These are phyloP conservation scores for Aspergillus quadricinctus DNA, from an alignment of 2,329 filamentous ascomycete genomes.

Conservation along the genomic window DNA sequence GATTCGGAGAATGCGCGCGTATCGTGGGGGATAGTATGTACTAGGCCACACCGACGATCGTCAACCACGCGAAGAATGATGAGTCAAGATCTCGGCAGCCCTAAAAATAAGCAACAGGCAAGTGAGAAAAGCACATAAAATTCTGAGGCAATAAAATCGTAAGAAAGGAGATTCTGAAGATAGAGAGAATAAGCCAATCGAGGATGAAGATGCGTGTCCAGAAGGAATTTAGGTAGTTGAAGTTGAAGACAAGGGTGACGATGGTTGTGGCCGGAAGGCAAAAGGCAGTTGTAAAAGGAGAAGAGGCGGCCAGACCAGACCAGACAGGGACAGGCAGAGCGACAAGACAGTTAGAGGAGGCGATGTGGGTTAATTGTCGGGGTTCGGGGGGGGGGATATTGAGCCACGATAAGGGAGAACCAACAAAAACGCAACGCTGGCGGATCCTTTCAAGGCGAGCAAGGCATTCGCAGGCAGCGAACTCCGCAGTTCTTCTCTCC, in stretches of 20 bases:
- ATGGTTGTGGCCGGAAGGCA: neutral
- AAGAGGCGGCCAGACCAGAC: conserved; percentile 5
- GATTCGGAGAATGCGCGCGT: conserved; percentile 16
- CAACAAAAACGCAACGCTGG: neutral
- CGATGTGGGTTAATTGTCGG: neutral
- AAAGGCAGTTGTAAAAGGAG: conserved; percentile 2
- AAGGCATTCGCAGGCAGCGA: neutral
- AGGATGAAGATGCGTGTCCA: conserved; percentile 14
- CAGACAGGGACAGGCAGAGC: neutral
- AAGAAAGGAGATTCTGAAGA: conserved; percentile 1
- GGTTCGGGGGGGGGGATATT: neutral
- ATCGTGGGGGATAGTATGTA: conserved; percentile 15
- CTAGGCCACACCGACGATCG: conserved; percentile 14
- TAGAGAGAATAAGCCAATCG: neutral
- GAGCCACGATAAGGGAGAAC: neutral
- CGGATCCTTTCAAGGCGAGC: neutral
- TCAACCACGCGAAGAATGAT: conserved; percentile 10
- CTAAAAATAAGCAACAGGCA: neutral
- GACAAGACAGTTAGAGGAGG: neutral
- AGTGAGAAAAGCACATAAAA: conserved; percentile 1
- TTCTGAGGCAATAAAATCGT: neutral
- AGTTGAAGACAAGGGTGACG: neutral
- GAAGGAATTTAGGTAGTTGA: conserved; percentile 7
- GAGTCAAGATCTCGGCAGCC: conserved; percentile 15
- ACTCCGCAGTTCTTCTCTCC: neutral